Evolutionary conservation across 192 early-diverging fungal species (phyloP).

Genomic region (Mortierella antarctica): DNA sequence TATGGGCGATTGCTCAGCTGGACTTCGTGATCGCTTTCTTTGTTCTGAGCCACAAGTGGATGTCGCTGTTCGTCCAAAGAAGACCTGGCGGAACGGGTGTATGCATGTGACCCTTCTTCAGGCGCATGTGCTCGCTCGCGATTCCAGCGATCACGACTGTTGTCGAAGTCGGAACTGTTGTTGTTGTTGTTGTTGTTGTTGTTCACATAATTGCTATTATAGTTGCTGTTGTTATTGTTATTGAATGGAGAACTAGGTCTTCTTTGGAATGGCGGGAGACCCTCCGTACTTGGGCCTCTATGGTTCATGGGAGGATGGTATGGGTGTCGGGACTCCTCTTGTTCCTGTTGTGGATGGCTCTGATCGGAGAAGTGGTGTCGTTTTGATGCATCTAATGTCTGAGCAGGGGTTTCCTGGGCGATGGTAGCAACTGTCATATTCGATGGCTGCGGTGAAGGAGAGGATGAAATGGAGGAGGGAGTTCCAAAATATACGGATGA

Average conservation of each 20-base stretch:
- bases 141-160: conserved; percentile 2
- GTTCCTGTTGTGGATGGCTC: too few species aligned
- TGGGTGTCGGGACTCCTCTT: too few species aligned
- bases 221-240: neutral
- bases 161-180: neutral
- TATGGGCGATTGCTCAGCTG: too few species aligned
- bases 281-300: too few species aligned
- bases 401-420: too few species aligned
- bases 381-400: too few species aligned
- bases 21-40: neutral
- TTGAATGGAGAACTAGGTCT: neutral
- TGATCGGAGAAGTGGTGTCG: too few species aligned
- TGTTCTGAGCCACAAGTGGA: neutral
- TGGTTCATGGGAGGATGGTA: too few species aligned
- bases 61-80: neutral
- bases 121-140: neutral
- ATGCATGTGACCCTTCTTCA: neutral
- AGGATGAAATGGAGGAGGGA: neutral
- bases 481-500: neutral
- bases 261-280: too few species aligned
- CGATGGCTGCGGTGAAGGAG: neutral
- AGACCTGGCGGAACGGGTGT: neutral
- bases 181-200: conserved; percentile 7
- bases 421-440: too few species aligned
- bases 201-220: neutral